Evolutionary conservation across 129 eudicot genomes (phyloP), one percentile per base, ranked within the genome.

Genomic region (Deinandra increscens): DNA sequence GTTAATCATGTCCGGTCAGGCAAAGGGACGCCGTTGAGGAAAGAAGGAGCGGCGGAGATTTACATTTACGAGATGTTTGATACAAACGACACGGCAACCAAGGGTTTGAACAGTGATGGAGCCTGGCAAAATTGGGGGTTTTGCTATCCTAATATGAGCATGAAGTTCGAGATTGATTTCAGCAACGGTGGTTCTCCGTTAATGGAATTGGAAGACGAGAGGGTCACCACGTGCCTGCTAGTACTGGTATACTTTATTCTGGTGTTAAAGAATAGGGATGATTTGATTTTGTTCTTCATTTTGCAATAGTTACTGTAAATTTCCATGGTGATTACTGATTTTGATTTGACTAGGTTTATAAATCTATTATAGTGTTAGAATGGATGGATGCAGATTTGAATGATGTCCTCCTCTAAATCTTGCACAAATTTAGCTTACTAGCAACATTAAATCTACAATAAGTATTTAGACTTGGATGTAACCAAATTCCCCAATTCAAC

Each of bases 41-140:
- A 81, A 48, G 98, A 92, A 71, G 95, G 96, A 14, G 83, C 74
- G 50, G 63, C 79, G 14, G 89, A 81, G 79, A 80, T 69, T 37
- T 89, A 92, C 72, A 46, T 92, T 7, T 92, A 84, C 63, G 82
- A 92, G 76, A 7, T 89, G 81, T 92, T 92, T 77, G 96, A 92
- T 74, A 81, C 82, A 38, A 37, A 55, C 15, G 56, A 56, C 5
- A 46, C 75, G 29, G 9, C 18, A 58, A 50, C 2, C 4, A 51
- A 42, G 39, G 71, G 71, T 29, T 62, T 77, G 77, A 49, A 38
- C 37, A 23, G 59, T 4, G 76, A 33, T 2, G 82, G 74, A 5
- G 10, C 15, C 8, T 73, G 60, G 58, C 79, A 59, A 23, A 67
- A 79, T 66, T 79, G 83, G 83, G 83, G 83, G 64, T 17, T 73